Base-by-base conservation (phyloP, 176 grass and related monocot species). In the Elaeis guineensis region DNA sequence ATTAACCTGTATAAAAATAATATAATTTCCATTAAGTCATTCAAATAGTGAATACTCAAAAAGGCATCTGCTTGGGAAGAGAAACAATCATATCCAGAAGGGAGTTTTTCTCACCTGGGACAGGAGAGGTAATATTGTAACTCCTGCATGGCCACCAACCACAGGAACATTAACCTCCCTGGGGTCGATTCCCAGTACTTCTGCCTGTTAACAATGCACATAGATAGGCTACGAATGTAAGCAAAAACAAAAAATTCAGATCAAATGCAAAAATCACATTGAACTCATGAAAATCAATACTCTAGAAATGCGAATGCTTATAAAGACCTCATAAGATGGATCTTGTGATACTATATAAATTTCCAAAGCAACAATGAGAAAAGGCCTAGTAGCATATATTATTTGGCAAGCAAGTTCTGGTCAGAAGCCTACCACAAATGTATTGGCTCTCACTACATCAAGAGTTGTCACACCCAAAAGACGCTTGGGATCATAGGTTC, bases 401-500 rank as follows among this genome's bases (percentile, higher is more conserved):
- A 61, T 16, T 19, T 16, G 4, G 57, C 35, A n/a, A 30, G 25
- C 25, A 12, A 39, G 16, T 32, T 61, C 25, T 39, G 0, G 53
- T 65, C 0, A 63, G 64, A 32, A 62, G 14, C 72, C 63, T 82
- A 92, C 84, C 93, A 92, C 93, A 78, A 92, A 97, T 49, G 93
- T 97, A 64, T 97, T 97, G 69, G 86, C 87, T 85, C 87, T 88
- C 72, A 80, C 78, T 61, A 91, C 84, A 76, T 97, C 87, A 64
- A 97, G 93, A 5, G 84, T 92, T 21, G 93, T 97, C 70, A 97
- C 93, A 21, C 93, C 87, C 58, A 97, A 60, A 11, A 97, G 62
- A 0, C 55, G 76, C 63, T 84, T 97, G 32, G 93, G 92, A 76
- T 92, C 49, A 49, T 91, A 92, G 32, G 69, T 89, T 18, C 93